phyloP scores from a whole-genome alignment of 345 rosid species.

The Raphanus raphanistrum region DNA sequence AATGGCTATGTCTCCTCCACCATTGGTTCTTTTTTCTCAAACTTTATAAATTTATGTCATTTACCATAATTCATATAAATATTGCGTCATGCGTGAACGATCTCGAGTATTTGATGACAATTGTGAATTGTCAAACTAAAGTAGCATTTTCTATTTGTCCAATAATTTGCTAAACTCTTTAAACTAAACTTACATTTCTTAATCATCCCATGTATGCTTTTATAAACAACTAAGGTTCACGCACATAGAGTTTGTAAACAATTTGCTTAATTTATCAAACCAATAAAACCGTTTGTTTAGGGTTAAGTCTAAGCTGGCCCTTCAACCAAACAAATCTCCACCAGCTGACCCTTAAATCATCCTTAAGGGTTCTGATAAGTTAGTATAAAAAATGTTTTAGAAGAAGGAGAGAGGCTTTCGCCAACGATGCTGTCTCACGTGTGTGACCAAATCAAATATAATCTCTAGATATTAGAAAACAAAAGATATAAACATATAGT shows the following conservation, averaged over 20 bases:
- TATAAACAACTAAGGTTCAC: background rate
- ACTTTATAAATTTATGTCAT: background rate
- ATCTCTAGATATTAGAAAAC: background rate
- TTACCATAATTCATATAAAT: background rate
- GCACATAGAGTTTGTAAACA: slow-evolving; percentile 12
- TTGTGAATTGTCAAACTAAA: background rate
- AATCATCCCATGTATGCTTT: background rate
- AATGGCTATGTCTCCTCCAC: background rate
- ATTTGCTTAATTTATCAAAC: slow-evolving; percentile 1
- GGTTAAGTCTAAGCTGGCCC: slow-evolving; percentile 24
- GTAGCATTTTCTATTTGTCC: background rate
- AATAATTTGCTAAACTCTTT: background rate
- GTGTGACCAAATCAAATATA: slow-evolving; percentile 19
- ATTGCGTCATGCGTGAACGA: slow-evolving; percentile 34
- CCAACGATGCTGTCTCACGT: slow-evolving; percentile 19
- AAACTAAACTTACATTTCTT: background rate
- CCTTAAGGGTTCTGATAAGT: slow-evolving; percentile 15
- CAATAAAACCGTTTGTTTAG: background rate
- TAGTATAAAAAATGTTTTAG: background rate
- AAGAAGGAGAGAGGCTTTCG: slow-evolving; percentile 9
- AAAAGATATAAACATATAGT: background rate
- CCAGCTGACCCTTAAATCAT: slow-evolving; percentile 28
- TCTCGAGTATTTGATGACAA: slow-evolving; percentile 18
- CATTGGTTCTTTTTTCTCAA: background rate
- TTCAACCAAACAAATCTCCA: slow-evolving; percentile 22